phyloP scores from a whole-genome alignment of 2,329 filamentous ascomycete genomes.

The Moelleriella libera region DNA sequence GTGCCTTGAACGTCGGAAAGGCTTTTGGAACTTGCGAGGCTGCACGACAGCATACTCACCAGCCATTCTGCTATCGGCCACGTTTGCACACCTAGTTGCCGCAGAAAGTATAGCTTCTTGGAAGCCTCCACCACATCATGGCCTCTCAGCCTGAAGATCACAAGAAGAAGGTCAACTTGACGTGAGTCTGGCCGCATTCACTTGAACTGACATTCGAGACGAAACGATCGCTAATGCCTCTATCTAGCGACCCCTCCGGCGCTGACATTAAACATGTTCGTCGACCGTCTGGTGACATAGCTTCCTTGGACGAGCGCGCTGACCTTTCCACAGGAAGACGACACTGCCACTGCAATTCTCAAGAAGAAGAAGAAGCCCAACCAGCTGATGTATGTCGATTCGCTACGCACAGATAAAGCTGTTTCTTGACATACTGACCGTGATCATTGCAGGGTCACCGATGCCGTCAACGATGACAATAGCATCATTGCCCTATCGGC shows the following conservation, averaged over 20 bases:
- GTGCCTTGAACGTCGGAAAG: neutral
- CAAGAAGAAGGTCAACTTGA: conserved; percentile 74
- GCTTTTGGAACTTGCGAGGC: too few relatives aligned
- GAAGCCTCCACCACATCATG: conserved; percentile 40
- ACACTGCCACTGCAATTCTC: conserved; percentile 87
- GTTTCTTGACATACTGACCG: neutral
- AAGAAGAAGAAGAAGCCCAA: conserved; percentile 99
- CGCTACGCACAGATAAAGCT: too few relatives aligned
- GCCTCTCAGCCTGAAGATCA: conserved; percentile 52
- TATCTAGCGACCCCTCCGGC: conserved; percentile 68
- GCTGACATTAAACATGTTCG: conserved; percentile 73
- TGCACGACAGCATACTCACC: too few relatives aligned
- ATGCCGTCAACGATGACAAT: conserved; percentile 99
- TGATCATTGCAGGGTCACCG: conserved; percentile 61
- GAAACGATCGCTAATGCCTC: conserved; percentile 23
- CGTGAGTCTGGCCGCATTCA: conserved; percentile 36
- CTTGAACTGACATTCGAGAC: neutral
- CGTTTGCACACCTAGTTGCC: conserved; percentile 11
- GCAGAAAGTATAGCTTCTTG: conserved; percentile 11
- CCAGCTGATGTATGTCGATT: conserved; percentile 71
- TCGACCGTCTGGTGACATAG: conserved; percentile 11
- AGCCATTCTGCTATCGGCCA: conserved; percentile 5
- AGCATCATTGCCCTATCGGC: conserved; percentile 97
- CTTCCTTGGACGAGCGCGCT: conserved; percentile 5
- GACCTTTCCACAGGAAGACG: conserved; percentile 53